Conservation (phyloP, 345 rosid species). For the Dimocarpus longan region DNA sequence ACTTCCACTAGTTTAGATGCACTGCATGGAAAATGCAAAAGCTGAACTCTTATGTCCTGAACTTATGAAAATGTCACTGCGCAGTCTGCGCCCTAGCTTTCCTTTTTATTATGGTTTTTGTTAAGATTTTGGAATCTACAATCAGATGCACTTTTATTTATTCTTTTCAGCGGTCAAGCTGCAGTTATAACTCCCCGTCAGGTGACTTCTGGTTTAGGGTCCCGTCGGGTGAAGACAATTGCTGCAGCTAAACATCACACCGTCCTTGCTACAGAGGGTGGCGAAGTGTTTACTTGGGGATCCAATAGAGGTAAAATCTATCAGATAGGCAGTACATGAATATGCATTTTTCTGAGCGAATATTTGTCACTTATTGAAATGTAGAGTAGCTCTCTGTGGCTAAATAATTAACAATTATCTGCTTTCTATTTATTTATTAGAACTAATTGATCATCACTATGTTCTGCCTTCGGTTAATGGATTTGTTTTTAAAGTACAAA, state of each 20-base stretch:
- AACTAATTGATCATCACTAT: neutral
- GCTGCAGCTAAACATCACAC: slow-evolving; percentile 99
- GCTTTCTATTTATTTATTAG: neutral
- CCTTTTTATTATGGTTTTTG: slow-evolving; percentile 3
- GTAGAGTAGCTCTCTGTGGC: neutral
- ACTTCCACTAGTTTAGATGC: neutral
- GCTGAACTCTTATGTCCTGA: neutral
- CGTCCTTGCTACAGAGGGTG: slow-evolving; percentile 85
- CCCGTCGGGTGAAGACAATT: slow-evolving; percentile 84
- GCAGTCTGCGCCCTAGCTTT: neutral
- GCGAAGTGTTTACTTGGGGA: slow-evolving; percentile 97
- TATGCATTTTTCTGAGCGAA: neutral
- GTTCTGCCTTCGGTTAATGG: neutral
- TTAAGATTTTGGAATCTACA: slow-evolving; percentile 11
- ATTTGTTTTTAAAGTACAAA: slow-evolving; percentile 15
- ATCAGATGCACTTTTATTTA: slow-evolving; percentile 27
- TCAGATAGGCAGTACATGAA: neutral
- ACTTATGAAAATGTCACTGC: neutral
- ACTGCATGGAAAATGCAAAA: neutral
- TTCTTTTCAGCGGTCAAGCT: slow-evolving; percentile 90
- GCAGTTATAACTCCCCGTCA: slow-evolving; percentile 97
- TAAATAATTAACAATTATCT: neutral
- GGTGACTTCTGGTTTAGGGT: slow-evolving; percentile 81
- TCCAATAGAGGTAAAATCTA: slow-evolving; percentile 83
- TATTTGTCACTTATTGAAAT: slow-evolving; percentile 16